Evolutionary conservation across 2,329 filamentous ascomycete species (phyloP).

Genomic region (Arachnopeziza araneosa): DNA sequence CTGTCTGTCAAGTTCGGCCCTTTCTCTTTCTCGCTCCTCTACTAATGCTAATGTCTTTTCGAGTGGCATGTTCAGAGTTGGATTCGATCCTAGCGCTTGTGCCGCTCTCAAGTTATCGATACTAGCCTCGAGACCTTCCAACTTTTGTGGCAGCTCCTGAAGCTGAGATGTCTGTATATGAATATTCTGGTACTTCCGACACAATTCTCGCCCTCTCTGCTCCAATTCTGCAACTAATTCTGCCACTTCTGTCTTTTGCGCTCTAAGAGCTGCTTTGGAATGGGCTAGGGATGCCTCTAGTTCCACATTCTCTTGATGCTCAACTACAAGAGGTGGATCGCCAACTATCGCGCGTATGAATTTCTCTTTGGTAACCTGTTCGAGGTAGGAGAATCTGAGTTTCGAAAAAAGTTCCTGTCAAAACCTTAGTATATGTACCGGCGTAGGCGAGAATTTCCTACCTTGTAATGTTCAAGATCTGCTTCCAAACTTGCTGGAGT

Average conservation of each 20-base stretch:
- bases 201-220: conserved; percentile 52
- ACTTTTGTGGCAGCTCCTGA: conserved; percentile 46
- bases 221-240: conserved; percentile 70
- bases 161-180: conserved; percentile 44
- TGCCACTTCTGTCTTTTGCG: conserved; percentile 73
- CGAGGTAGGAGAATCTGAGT: conserved; percentile 92
- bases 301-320: conserved; percentile 73
- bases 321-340: conserved; percentile 81
- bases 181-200: conserved; percentile 46
- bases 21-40: conserved; percentile 44
- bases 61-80: conserved; percentile 49
- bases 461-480: conserved; percentile 82
- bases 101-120: conserved; percentile 41
- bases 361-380: conserved; percentile 98
- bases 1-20: conserved; percentile 54
- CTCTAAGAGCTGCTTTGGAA: conserved; percentile 70
- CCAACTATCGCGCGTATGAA: conserved; percentile 91
- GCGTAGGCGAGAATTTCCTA: conserved; percentile 21
- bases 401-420: conserved; percentile 82
- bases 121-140: conserved; percentile 42
- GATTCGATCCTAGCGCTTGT: conserved; percentile 39
- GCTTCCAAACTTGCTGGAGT: conserved; percentile 71
- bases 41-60: conserved; percentile 51
- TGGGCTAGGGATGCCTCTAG: conserved; percentile 65
- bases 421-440: neutral